Percentiles rank a stretch among this genome's conserved stretches.
Conservation (phyloP, 495 filamentous ascomycete species). For the Ascodesmis nigricans region DNA sequence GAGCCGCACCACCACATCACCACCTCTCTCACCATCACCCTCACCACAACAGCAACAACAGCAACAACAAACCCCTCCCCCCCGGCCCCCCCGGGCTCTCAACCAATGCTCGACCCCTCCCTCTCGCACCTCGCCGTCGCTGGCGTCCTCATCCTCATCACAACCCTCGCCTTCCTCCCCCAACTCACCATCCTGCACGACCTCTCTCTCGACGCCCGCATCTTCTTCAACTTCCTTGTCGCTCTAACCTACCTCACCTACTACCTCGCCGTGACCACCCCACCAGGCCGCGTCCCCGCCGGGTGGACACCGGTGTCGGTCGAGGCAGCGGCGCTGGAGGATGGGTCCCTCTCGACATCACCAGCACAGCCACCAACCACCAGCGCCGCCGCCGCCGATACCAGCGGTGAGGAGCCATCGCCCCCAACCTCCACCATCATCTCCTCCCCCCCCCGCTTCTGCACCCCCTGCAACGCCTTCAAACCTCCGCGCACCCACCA, state of each 20-base stretch:
- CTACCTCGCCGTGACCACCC: slow-evolving; percentile 47
- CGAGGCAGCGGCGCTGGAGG: too few relatives aligned
- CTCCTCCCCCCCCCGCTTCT: slow-evolving; percentile 35
- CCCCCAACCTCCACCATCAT: too few relatives aligned
- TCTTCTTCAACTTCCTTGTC: slow-evolving; percentile 55
- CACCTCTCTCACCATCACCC: too few relatives aligned
- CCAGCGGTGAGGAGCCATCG: too few relatives aligned
- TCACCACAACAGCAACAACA: too few relatives aligned
- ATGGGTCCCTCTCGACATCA: too few relatives aligned
- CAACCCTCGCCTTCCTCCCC: slow-evolving; percentile 61
- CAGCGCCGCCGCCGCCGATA: too few relatives aligned
- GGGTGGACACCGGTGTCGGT: slow-evolving; percentile 19
- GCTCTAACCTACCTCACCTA: slow-evolving; percentile 60
- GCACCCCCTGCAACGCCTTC: slow-evolving; percentile 57
- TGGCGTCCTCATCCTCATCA: slow-evolving; percentile 13
- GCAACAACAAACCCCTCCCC: too few relatives aligned
- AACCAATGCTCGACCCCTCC: slow-evolving; percentile 19
- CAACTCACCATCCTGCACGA: slow-evolving; percentile 63
- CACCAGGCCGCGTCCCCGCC: slow-evolving; percentile 35
- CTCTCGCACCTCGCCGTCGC: slow-evolving; percentile 18
- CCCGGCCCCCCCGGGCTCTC: too few relatives aligned
- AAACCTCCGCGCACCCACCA: slow-evolving; percentile 85
- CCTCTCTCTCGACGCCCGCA: slow-evolving; percentile 36
- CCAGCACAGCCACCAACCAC: too few relatives aligned
- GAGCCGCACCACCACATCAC: too few relatives aligned